These are phyloP conservation scores for Geum urbanum DNA, from an alignment of 306 rosid species.

Conservation along the genomic window DNA sequence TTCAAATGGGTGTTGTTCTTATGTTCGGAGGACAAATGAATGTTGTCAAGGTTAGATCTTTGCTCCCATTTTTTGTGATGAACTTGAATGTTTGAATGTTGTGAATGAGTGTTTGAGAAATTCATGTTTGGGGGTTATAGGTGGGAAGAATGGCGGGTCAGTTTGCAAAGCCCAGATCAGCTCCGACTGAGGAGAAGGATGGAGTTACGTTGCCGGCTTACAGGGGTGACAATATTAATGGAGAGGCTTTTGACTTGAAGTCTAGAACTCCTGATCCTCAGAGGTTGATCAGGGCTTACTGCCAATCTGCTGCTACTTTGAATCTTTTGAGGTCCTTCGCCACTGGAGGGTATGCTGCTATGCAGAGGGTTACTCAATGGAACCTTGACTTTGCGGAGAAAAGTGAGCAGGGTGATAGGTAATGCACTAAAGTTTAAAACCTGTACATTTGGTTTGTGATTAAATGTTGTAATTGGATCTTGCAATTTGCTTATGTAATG, in stretches of 20 bases:
- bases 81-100: neutral
- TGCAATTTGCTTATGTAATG: neutral
- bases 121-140: slow-evolving; percentile 26
- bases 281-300: slow-evolving; percentile 67
- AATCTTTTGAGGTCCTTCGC: slow-evolving; percentile 69
- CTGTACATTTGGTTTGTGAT: neutral
- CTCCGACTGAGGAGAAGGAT: slow-evolving; percentile 41
- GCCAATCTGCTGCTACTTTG: slow-evolving; percentile 67
- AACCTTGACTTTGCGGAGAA: slow-evolving; percentile 69
- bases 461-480: neutral
- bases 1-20: slow-evolving; percentile 75
- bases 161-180: slow-evolving; percentile 67
- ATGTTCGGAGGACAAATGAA: slow-evolving; percentile 80
- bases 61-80: neutral
- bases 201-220: slow-evolving; percentile 63
- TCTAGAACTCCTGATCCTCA: slow-evolving; percentile 67
- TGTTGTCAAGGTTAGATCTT: slow-evolving; percentile 46
- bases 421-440: neutral
- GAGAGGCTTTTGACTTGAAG: slow-evolving; percentile 54
- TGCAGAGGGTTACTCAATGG: slow-evolving; percentile 77
- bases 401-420: slow-evolving; percentile 78
- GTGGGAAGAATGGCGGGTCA: slow-evolving; percentile 88
- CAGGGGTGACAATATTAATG: slow-evolving; percentile 69
- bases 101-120: neutral
- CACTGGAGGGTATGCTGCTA: slow-evolving; percentile 78